These are phyloP conservation scores for Limnanthes douglasii DNA, from an alignment of 345 rosid species.

Conservation along the genomic window DNA sequence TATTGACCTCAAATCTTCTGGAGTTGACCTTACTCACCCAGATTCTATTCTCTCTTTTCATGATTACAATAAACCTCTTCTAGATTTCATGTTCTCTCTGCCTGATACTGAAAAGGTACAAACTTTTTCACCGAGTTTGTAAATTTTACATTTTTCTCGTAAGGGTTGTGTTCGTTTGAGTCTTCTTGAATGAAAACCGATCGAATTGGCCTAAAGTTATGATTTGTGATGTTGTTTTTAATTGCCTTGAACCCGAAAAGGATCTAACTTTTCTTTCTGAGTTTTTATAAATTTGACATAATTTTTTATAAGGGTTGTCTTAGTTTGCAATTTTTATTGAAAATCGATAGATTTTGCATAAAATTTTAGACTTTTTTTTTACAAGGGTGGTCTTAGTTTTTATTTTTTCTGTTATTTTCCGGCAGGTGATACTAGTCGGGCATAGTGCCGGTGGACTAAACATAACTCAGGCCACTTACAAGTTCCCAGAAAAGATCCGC, in stretches of 20 bases:
- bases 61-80: slow-evolving; percentile 63
- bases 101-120: slow-evolving; percentile 48
- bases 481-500: slow-evolving; percentile 41
- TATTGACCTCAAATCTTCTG: slow-evolving; percentile 60
- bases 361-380: too few relatives aligned
- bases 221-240: too few relatives aligned
- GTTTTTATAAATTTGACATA: too few relatives aligned
- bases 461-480: slow-evolving; percentile 43
- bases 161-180: too few relatives aligned
- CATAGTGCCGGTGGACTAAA: slow-evolving; percentile 94
- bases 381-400: not conserved
- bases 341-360: too few relatives aligned
- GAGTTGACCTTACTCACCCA: slow-evolving; percentile 37
- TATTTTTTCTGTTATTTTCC: slow-evolving; percentile 3
- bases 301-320: not conserved
- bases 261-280: too few relatives aligned
- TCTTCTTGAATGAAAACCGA: too few relatives aligned
- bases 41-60: slow-evolving; percentile 39
- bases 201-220: too few relatives aligned
- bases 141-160: slow-evolving; percentile 1
- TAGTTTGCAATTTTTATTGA: not conserved
- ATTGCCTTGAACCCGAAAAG: slow-evolving; percentile 8
- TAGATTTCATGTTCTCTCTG: slow-evolving; percentile 40
- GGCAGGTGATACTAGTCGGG: slow-evolving; percentile 73
- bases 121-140: not conserved